phyloP scores from a whole-genome alignment of 176 grass and related monocot species.

The Dendrocalamus sinicus region DNA sequence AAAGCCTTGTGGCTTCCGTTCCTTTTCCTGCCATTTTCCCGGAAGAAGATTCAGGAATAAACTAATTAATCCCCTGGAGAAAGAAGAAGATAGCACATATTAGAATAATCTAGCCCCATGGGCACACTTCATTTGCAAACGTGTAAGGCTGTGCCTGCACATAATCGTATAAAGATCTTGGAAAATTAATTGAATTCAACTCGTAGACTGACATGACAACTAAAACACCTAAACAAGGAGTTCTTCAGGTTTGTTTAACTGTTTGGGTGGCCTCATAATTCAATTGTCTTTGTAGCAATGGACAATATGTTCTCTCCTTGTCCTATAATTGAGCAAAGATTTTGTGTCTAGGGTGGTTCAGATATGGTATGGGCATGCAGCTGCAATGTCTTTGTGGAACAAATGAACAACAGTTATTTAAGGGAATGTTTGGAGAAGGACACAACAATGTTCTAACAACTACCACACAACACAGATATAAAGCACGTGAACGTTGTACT shows the following conservation, averaged over 20 bases:
- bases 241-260: background rate
- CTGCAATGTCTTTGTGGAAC: background rate
- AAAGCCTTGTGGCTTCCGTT: constrained; percentile 20
- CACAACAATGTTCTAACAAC: background rate
- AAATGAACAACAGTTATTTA: background rate
- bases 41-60: constrained; percentile 22
- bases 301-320: constrained; percentile 13
- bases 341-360: constrained; percentile 34
- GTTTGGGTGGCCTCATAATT: background rate
- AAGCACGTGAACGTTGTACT: background rate
- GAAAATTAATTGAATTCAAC: background rate
- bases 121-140: background rate
- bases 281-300: background rate
- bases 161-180: background rate
- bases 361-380: constrained; percentile 16
- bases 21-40: constrained; percentile 21
- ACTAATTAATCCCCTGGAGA: background rate
- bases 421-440: background rate
- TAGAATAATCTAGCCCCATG: constrained; percentile 19
- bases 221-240: background rate
- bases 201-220: background rate
- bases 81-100: background rate
- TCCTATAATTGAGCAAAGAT: background rate
- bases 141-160: background rate
- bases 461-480: background rate